A percentile compares a stretch with the other conserved stretches of the same genome.
phyloP scores from a whole-genome alignment of 2,329 filamentous ascomycete species.

The Plenodomus tracheiphilus region DNA sequence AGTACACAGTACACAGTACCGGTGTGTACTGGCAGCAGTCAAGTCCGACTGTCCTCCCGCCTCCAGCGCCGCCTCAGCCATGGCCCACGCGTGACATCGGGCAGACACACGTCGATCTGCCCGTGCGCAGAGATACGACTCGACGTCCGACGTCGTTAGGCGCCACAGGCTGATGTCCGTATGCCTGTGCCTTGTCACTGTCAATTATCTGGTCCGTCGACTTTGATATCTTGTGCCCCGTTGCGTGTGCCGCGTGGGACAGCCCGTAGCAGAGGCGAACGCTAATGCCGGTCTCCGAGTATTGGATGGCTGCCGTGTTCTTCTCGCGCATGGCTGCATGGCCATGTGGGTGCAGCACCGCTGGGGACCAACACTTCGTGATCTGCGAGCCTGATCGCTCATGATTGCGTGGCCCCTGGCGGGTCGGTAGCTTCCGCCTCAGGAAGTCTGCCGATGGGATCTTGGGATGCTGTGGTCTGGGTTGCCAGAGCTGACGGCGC shows the following conservation, averaged over 20 bases:
- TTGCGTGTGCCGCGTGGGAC: conserved; percentile 6
- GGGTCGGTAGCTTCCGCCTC: conserved; percentile 29
- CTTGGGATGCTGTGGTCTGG: conserved; percentile 1
- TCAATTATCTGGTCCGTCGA: not conserved
- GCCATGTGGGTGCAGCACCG: not conserved
- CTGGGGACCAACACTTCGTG: not conserved
- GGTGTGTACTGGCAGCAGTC: too few relatives aligned
- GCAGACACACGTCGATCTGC: conserved; percentile 22
- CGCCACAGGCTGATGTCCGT: conserved; percentile 13
- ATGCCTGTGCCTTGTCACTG: conserved; percentile 3
- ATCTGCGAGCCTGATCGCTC: conserved; percentile 23
- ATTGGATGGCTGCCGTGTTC: conserved; percentile 26
- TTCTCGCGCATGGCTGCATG: conserved; percentile 9
- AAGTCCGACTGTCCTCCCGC: too few relatives aligned
- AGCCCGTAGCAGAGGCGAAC: not conserved
- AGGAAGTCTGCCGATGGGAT: conserved; percentile 25
- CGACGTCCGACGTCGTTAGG: too few relatives aligned
- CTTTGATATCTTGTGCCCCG: conserved; percentile 9
- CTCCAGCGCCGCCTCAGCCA: conserved; percentile 7
- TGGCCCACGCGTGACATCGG: conserved; percentile 13
- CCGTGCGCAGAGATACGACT: conserved; percentile 17
- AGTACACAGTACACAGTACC: too few relatives aligned
- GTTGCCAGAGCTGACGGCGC: not conserved
- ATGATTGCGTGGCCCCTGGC: conserved; percentile 29
- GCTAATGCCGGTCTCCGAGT: conserved; percentile 14